Base-by-base conservation (phyloP, 2,329 filamentous ascomycete species). In the Delphinella strobiligena region DNA sequence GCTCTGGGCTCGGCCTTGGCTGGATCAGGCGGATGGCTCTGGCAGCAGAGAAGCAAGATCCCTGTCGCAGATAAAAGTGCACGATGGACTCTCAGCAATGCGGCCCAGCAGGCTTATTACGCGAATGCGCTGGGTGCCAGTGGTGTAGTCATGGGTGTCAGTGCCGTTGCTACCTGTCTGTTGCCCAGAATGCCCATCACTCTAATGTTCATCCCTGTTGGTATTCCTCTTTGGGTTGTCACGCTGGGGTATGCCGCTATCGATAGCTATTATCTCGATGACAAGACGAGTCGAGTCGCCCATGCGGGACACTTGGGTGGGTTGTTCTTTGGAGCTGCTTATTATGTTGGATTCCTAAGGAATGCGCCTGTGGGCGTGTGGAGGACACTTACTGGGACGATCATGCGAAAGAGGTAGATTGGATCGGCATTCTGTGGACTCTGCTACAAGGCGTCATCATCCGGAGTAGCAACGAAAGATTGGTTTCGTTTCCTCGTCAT, bases 231-330 rank as follows among this genome's bases (percentile, higher is more conserved):
- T 17, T 66, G 57, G 54, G 46, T 49, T 0, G 22, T 61, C 15
- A 56, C 59, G 3, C 38, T 45, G 0, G 55, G 50, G 1, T 67
- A 61, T 45, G 55, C 58, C 1, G 49, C 52, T 0, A 51, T 58
- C 27, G 65, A 68, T 49, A 50, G 55, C 2, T 65, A 56, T 44
- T 56, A 54, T 43, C 30, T 68, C 27, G 53, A 60, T 37, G 45
- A 48, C 27, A 34, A 45, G 4, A 50, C 43, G 8, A 53, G 48
- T 14, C 42, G 36, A 4, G 45, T 60, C 7, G 63, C 51, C 4
- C 66, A 69, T 53, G 53, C 58, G 14, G 66, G 63, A 5, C 66
- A 69, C 55, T 40, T 69, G 11, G 66, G 66, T 4, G 66, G 66
- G 0, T 38, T 56, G 15, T 51, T 51, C 0, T 67, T 63, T 47